Base-by-base conservation (phyloP, 129 eudicot genomes). In the Kitagawia praeruptora region DNA sequence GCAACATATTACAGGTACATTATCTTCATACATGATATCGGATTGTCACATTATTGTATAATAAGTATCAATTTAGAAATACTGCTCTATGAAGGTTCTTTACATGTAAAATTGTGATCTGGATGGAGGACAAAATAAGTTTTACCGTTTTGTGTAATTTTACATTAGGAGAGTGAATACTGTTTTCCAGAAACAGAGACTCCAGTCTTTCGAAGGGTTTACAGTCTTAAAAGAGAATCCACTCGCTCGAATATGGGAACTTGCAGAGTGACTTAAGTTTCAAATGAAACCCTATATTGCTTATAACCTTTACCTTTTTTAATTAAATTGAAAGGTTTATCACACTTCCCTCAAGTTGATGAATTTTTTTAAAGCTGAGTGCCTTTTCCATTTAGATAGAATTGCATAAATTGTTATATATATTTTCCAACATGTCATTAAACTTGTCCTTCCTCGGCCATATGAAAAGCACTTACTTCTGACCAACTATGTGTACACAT, bases 1-100 rank as follows among this genome's bases (percentile, higher is more conserved):
- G 98, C 97, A 81, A 93, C 91, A 85, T 91, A 80, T 94, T 82
- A 91, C 98, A 82, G 98, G 96, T 92, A 37, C 70, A 72, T 47
- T 37, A 23, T 53, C 46, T 78, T 11, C 48, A 6, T 19, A 53
- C 63, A 53, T 19, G 8, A 9, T 21, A 19, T 53, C 23, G 63
- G 67, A 9, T 23, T 58, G 34, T 58, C 67, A 58, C 13, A n/a
- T 58, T 58, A 23, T 58, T 58, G 34, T 8, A 8, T 58, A 58
- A 8, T n/a, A 21, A 19, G 19, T 5, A 56, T 56, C 27, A 58
- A n/a, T 58, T 5, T 54, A 8, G 2, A 23, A 56, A 23, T 56
- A 56, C 11, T 23, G 28, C 66, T 45, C 9, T 53, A 74, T 81
- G 80, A 21, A 27, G 67, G 45, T 66, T 51, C 41, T 45, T 25